A percentile compares a stretch with the other conserved stretches of the same genome.
These are phyloP conservation scores for Rhizopogon vulgaris DNA, from an alignment of 768 basidiomycete species.

Conservation along the genomic window DNA sequence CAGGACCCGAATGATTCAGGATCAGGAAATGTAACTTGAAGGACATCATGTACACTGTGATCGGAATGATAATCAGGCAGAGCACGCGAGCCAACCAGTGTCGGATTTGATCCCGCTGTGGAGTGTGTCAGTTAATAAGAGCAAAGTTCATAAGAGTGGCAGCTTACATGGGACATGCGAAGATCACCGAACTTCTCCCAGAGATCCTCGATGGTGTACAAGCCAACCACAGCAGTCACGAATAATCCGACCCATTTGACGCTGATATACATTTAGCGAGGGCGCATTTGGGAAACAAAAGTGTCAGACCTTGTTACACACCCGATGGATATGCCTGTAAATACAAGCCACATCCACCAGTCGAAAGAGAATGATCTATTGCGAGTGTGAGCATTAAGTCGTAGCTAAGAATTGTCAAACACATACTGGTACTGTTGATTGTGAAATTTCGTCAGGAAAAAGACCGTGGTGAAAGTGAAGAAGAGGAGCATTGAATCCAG, in stretches of 20 bases:
- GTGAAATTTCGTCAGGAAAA: slow-evolving; percentile 93
- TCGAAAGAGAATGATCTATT: slow-evolving; percentile 86
- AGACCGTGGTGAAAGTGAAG: slow-evolving; percentile 96
- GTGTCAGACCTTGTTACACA: slow-evolving; percentile 76
- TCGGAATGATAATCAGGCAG: slow-evolving; percentile 85
- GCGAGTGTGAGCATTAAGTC: not conserved
- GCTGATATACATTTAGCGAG: slow-evolving; percentile 32
- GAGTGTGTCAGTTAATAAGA: slow-evolving; percentile 2
- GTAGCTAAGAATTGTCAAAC: not conserved
- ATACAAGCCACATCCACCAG: slow-evolving; percentile 95
- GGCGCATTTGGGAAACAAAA: not conserved
- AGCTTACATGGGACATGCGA: slow-evolving; percentile 78
- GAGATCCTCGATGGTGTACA: slow-evolving; percentile 96
- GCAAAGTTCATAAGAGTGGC: not conserved
- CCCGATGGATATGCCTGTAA: slow-evolving; percentile 94
- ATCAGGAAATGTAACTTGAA: slow-evolving; percentile 98
- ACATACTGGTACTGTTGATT: slow-evolving; percentile 92
- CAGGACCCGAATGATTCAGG: slow-evolving; percentile 90
- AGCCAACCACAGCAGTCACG: slow-evolving; percentile 87
- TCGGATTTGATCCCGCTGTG: slow-evolving; percentile 75
- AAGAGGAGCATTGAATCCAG: slow-evolving; percentile 98
- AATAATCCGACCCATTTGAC: slow-evolving; percentile 97
- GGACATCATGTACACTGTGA: slow-evolving; percentile 86
- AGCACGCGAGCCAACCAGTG: slow-evolving; percentile 87
- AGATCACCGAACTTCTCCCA: slow-evolving; percentile 99